A percentile compares a stretch with the other conserved stretches of the same genome.
phyloP scores from a whole-genome alignment of 2,329 filamentous ascomycete genomes.

The Cordyceps fumosorosea region DNA sequence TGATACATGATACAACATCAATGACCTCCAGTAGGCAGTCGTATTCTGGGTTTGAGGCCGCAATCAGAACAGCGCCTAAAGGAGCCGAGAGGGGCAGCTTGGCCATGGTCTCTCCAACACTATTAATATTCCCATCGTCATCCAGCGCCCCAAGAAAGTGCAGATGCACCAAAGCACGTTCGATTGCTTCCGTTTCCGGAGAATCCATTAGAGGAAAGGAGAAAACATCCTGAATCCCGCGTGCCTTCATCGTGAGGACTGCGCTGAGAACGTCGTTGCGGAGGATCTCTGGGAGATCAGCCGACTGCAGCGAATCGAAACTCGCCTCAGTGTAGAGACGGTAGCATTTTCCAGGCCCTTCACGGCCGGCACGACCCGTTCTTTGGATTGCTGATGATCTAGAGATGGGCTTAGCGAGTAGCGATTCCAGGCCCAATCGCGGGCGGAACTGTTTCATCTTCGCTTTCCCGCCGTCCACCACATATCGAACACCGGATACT shows the following conservation, averaged over 20 bases:
- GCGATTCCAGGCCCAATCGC: slow-evolving; percentile 78
- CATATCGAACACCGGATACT: slow-evolving; percentile 83
- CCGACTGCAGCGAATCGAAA: slow-evolving; percentile 62
- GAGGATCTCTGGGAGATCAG: slow-evolving; percentile 81
- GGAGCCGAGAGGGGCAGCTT: slow-evolving; percentile 76
- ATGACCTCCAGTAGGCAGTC: slow-evolving; percentile 77
- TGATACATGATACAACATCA: slow-evolving; percentile 67
- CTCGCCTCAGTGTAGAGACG: slow-evolving; percentile 78
- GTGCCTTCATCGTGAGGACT: slow-evolving; percentile 86
- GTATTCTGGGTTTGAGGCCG: slow-evolving; percentile 62
- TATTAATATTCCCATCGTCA: slow-evolving; percentile 66
- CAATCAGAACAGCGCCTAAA: slow-evolving; percentile 75
- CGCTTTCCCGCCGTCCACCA: slow-evolving; percentile 87
- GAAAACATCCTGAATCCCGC: slow-evolving; percentile 75
- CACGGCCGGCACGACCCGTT: slow-evolving; percentile 85
- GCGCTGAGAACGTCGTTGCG: slow-evolving; percentile 83
- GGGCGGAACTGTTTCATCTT: slow-evolving; percentile 90
- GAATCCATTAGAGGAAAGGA: slow-evolving; percentile 80
- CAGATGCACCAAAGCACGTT: slow-evolving; percentile 76
- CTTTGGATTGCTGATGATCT: slow-evolving; percentile 90
- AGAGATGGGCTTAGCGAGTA: slow-evolving; percentile 85
- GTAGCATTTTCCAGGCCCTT: slow-evolving; percentile 84
- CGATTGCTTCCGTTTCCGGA: slow-evolving; percentile 69
- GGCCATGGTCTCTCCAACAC: slow-evolving; percentile 69
- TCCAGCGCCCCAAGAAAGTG: slow-evolving; percentile 71